Conservation (phyloP, 2,329 filamentous ascomycete species). For the Trichoderma sp. region DNA sequence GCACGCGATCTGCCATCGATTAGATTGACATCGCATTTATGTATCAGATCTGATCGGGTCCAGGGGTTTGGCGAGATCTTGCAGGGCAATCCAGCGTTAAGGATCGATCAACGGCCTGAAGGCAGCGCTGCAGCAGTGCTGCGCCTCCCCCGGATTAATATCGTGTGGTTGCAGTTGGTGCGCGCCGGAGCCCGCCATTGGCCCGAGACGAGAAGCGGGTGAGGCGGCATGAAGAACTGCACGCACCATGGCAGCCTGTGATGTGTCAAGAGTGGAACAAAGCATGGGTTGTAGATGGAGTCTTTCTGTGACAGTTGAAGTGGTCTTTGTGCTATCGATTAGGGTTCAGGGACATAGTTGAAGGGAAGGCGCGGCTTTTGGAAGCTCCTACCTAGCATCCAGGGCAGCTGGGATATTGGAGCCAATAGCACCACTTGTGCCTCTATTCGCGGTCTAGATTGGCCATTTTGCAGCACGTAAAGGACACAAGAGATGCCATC, state of each 20-base stretch:
- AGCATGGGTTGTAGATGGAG: not conserved
- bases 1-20: not conserved
- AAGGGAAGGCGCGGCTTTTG: not conserved
- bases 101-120: not conserved
- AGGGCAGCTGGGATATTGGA: not conserved
- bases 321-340: not conserved
- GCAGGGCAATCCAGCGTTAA: slow-evolving; percentile 2
- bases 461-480: not conserved
- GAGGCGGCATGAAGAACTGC: not conserved
- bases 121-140: slow-evolving; percentile 17
- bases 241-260: not conserved
- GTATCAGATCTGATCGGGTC: slow-evolving; percentile 1
- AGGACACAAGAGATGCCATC: too few species aligned
- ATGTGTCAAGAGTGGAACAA: not conserved
- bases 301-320: not conserved
- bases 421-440: not conserved
- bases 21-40: not conserved
- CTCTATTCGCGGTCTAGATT: not conserved
- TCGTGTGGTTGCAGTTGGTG: slow-evolving; percentile 5
- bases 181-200: slow-evolving; percentile 1
- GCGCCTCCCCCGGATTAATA: slow-evolving; percentile 25
- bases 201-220: not conserved
- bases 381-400: not conserved
- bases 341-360: not conserved
- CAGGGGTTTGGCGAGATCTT: slow-evolving; percentile 8